phyloP scores from a whole-genome alignment of 192 early-diverging fungal species.

The Bifiguratus adelaidae region DNA sequence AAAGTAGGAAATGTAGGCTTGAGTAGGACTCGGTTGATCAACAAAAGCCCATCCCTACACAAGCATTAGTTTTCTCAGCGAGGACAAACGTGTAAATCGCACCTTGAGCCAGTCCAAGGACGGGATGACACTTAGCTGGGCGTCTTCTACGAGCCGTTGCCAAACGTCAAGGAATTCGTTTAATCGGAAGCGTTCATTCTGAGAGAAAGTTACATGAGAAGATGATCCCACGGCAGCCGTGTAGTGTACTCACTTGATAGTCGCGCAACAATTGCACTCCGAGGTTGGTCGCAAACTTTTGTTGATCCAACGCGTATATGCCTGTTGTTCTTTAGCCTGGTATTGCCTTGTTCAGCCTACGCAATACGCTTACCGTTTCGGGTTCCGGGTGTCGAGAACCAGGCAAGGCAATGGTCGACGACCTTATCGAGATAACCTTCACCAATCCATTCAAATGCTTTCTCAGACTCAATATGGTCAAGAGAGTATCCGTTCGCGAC shows the following conservation, averaged over 20 bases:
- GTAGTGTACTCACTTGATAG: not conserved
- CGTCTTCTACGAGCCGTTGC: slow-evolving; percentile 17
- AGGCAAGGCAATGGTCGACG: too few species aligned
- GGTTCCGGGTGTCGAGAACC: too few species aligned
- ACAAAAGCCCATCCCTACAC: not conserved
- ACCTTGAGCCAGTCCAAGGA: slow-evolving; percentile 15
- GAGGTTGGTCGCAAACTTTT: too few species aligned
- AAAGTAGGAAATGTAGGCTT: slow-evolving; percentile 25
- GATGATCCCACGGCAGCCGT: not conserved
- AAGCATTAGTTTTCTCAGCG: not conserved
- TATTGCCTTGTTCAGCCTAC: too few species aligned
- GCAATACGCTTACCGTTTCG: too few species aligned
- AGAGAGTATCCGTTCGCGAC: too few species aligned
- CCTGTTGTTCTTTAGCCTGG: too few species aligned
- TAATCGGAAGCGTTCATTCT: slow-evolving; percentile 26
- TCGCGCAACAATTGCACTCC: too few species aligned
- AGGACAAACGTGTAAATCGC: slow-evolving; percentile 5
- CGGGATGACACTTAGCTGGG: slow-evolving; percentile 15
- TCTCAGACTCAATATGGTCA: too few species aligned
- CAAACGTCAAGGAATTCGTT: slow-evolving; percentile 29
- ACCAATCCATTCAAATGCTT: too few species aligned
- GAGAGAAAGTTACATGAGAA: not conserved
- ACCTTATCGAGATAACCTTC: too few species aligned
- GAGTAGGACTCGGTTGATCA: not conserved
- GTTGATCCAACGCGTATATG: too few species aligned